Percentiles rank a stretch among this genome's conserved stretches.
These are phyloP conservation scores for Sindora glabra DNA, from an alignment of 306 rosid species.

Conservation along the genomic window DNA sequence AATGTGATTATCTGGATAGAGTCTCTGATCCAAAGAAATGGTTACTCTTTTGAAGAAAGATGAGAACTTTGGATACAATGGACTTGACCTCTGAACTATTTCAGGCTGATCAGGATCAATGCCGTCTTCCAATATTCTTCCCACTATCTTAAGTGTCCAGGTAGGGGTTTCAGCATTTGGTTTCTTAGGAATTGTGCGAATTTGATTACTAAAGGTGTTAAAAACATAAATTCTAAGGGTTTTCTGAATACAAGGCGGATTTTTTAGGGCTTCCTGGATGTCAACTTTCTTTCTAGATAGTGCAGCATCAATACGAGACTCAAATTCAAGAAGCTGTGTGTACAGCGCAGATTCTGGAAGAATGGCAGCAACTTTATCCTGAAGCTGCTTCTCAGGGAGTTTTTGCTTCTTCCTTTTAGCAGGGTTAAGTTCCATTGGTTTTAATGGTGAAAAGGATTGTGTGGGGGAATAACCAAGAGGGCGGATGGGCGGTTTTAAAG, in stretches of 20 bases:
- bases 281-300: slow-evolving; percentile 92
- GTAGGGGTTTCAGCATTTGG: slow-evolving; percentile 88
- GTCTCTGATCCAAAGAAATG: slow-evolving; percentile 90
- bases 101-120: slow-evolving; percentile 96
- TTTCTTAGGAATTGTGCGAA: slow-evolving; percentile 65
- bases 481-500: slow-evolving; percentile 78
- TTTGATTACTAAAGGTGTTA: slow-evolving; percentile 85
- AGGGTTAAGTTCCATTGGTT: slow-evolving; percentile 70
- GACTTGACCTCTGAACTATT: slow-evolving; percentile 70
- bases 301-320: slow-evolving; percentile 84
- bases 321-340: slow-evolving; percentile 96
- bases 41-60: slow-evolving; percentile 87
- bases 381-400: slow-evolving; percentile 88
- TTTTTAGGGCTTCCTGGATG: slow-evolving; percentile 93
- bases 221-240: slow-evolving; percentile 90
- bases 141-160: slow-evolving; percentile 94
- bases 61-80: slow-evolving; percentile 80
- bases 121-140: slow-evolving; percentile 95
- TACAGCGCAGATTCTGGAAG: slow-evolving; percentile 85
- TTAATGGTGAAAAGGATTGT: slow-evolving; percentile 51
- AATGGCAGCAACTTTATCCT: slow-evolving; percentile 82
- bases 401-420: slow-evolving; percentile 92
- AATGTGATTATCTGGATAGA: slow-evolving; percentile 73
- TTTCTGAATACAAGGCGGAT: slow-evolving; percentile 79
- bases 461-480: slow-evolving; percentile 63